Evolutionary conservation across 1,139 yeast genomes (phyloP), one percentile per base, ranked within the genome.

Genomic region (Meyerozyma carpophila): DNA sequence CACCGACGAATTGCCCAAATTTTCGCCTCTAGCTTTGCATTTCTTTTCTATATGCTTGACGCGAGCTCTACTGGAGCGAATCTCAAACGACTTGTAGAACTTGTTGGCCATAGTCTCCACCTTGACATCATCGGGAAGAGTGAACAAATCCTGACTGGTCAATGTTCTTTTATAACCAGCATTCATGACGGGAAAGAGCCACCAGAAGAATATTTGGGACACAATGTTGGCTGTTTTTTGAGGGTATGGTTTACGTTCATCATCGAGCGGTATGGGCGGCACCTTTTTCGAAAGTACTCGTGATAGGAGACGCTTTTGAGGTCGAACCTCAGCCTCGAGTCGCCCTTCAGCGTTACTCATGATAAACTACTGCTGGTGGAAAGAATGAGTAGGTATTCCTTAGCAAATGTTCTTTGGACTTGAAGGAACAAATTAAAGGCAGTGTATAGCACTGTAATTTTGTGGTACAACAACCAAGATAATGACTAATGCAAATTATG

Each of bases 161-260:
- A 77, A 59, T 3, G 81, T 77, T 48, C 82, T 61, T 52, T 67
- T 71, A 53, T 77, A 77, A 1, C 82, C 82, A n/a, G 67, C 62
- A 20, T 52, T 54, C 68, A 77, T 59, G 18, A 77, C 54, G 1
- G 82, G 82, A 36, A 53, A 47, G 42, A 77, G 51, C 79, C 81
- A 75, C 73, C 77, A 68, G 59, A 77, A 77, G 53, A 75, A 73
- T 1, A 67, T 39, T 46, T 59, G 55, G n/a, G 70, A 66, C 6
- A 75, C 4, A n/a, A 63, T 38, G 48, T 71, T 72, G n/a, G 70
- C 58, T 2, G 55, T 44, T 7, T 43, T 43, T 36, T 57, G 59
- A 0, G 79, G 78, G 48, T 61, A 75, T 1, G 56, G 52, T 26
- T 44, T 55, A 41, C 81, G 57, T 51, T 77, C 81, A 10, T 68